These are phyloP conservation scores for Leishmania gerbilli DNA, from an alignment of 208 protist genomes.

Conservation along the genomic window DNA sequence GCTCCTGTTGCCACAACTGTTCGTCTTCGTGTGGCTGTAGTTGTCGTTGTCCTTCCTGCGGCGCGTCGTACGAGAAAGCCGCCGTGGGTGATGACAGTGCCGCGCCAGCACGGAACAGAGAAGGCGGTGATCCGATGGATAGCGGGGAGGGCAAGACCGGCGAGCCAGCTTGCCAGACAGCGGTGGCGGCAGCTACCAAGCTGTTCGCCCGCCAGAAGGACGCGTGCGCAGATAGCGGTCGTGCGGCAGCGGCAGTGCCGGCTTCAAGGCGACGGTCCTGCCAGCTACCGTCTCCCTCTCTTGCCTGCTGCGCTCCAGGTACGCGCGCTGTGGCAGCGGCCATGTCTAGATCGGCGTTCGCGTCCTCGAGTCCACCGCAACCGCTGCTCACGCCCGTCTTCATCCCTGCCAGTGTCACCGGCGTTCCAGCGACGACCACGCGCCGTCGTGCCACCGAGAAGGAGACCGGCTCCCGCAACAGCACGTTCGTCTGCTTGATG, in stretches of 20 bases:
- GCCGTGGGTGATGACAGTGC: not conserved
- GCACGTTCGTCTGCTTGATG: conserved; percentile 20
- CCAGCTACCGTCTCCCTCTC: not conserved
- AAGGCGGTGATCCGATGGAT: not conserved
- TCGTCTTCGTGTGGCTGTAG: not conserved
- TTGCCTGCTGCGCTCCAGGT: not conserved
- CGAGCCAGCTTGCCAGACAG: not conserved
- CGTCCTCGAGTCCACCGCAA: not conserved
- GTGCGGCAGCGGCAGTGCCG: not conserved
- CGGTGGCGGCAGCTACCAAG: not conserved
- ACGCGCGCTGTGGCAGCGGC: not conserved
- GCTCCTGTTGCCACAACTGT: not conserved
- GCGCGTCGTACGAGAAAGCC: not conserved
- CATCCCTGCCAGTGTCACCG: not conserved
- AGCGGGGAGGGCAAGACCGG: not conserved
- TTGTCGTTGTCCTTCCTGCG: not conserved
- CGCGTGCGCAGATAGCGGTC: not conserved
- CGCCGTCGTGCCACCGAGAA: conserved; percentile 23
- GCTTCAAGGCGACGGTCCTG: not conserved
- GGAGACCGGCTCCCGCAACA: conserved; percentile 17
- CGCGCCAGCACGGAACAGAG: not conserved
- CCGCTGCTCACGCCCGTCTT: not conserved
- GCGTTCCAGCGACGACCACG: conserved; percentile 5
- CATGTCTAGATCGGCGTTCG: not conserved
- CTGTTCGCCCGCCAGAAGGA: not conserved